These are phyloP conservation scores for Komagataea norvegica DNA, from an alignment of 1,139 yeast genomes.

Conservation along the genomic window DNA sequence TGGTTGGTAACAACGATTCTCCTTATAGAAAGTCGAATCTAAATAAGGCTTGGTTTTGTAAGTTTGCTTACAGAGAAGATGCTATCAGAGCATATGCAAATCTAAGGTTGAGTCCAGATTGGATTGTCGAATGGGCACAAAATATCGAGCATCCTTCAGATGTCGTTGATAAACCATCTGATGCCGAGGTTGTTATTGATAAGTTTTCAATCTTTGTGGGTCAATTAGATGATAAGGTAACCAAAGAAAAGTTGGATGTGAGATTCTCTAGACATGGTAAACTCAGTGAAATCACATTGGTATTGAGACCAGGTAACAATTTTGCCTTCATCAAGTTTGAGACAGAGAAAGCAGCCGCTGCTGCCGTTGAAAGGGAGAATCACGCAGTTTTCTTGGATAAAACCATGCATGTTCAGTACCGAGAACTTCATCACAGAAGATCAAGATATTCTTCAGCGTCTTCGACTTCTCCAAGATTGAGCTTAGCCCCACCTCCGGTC, in stretches of 20 bases:
- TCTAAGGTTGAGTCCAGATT: constrained; percentile 47
- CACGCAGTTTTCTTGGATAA: constrained; percentile 68
- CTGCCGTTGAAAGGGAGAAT: constrained; percentile 78
- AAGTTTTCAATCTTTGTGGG: constrained; percentile 73
- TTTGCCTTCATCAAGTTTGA: constrained; percentile 71
- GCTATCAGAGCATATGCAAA: constrained; percentile 83
- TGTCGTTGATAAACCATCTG: constrained; percentile 7
- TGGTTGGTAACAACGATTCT: constrained; percentile 47
- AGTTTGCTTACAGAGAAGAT: constrained; percentile 82
- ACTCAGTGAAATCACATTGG: constrained; percentile 46
- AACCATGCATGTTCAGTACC: constrained; percentile 80
- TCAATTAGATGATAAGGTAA: constrained; percentile 52
- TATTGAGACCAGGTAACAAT: constrained; percentile 44
- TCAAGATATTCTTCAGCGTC: constrained; percentile 14
- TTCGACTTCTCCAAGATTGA: constrained; percentile 37
- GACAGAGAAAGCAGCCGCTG: constrained; percentile 69
- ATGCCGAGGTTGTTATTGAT: constrained; percentile 47
- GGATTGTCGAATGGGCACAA: constrained; percentile 80
- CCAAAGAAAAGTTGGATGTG: constrained; percentile 49
- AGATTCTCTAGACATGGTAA: constrained; percentile 68
- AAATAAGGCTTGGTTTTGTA: constrained; percentile 65
- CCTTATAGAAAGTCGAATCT: constrained; percentile 32
- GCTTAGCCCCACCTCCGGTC: constrained; percentile 73
- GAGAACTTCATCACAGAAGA: constrained; percentile 48
- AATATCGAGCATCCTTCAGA: constrained; percentile 50